Conservation (phyloP, 208 protist genomes). For the Hexamita inflata region DNA sequence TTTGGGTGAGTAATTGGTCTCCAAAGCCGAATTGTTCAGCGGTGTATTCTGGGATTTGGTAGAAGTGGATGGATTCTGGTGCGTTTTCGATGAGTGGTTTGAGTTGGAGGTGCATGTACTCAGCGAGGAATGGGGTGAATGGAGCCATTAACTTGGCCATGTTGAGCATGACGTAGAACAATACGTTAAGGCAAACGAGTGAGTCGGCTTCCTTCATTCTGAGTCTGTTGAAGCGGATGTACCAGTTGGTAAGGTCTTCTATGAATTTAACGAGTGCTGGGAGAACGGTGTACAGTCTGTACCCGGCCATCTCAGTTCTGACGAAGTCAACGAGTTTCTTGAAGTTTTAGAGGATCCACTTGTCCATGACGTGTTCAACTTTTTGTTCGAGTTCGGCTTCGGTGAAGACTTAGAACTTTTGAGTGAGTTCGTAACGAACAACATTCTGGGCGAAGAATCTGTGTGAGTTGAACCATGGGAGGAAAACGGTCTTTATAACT, state of each 20-base stretch:
- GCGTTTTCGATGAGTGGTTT: slow-evolving; percentile 55
- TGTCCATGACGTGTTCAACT: slow-evolving; percentile 24
- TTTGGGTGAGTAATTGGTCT: slow-evolving; percentile 53
- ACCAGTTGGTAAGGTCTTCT: slow-evolving; percentile 95
- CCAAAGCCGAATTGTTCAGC: slow-evolving; percentile 53
- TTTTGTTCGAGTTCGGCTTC: slow-evolving; percentile 7
- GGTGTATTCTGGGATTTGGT: slow-evolving; percentile 70
- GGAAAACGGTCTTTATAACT: slow-evolving; percentile 87
- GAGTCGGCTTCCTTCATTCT: slow-evolving; percentile 32
- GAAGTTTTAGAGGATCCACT: slow-evolving; percentile 83
- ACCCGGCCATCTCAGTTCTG: slow-evolving; percentile 76
- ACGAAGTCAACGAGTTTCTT: slow-evolving; percentile 76
- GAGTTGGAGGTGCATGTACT: slow-evolving; percentile 89
- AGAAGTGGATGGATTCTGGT: slow-evolving; percentile 54
- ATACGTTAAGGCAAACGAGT: slow-evolving; percentile 60
- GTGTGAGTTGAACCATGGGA: slow-evolving; percentile 91
- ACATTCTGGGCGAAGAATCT: slow-evolving; percentile 89
- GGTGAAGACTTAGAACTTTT: slow-evolving; percentile 33
- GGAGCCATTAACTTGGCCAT: slow-evolving; percentile 71
- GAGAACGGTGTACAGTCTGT: slow-evolving; percentile 94
- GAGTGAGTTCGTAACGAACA: slow-evolving; percentile 48
- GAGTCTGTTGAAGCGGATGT: slow-evolving; percentile 61
- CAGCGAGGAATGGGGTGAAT: slow-evolving; percentile 93
- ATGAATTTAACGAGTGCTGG: slow-evolving; percentile 85
- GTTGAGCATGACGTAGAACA: slow-evolving; percentile 73